A percentile compares a stretch with the other conserved stretches of the same genome.
Evolutionary conservation across 805 yeast species (phyloP).

Genomic region (Yamadazyma paraphyllophila): DNA sequence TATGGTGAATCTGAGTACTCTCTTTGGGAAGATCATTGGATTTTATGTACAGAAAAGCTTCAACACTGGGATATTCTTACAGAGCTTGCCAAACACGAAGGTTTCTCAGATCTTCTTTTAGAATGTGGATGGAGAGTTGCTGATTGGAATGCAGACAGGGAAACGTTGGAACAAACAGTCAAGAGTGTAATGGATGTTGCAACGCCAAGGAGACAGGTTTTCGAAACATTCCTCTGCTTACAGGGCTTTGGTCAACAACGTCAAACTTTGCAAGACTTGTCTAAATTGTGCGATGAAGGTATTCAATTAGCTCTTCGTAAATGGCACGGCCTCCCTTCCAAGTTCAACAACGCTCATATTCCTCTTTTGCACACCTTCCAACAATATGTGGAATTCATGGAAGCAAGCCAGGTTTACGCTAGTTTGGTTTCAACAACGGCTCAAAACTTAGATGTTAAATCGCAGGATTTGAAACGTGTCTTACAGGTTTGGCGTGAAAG

Average conservation of each 20-base stretch:
- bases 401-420: conserved; percentile 91
- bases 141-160: conserved; percentile 95
- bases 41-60: conserved; percentile 90
- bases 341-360: conserved; percentile 77
- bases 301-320: conserved; percentile 87
- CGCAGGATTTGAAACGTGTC: conserved; percentile 92
- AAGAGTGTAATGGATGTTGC: conserved; percentile 98
- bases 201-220: conserved; percentile 93
- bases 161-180: conserved; percentile 90
- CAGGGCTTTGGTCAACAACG: conserved; percentile 93
- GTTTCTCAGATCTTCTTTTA: conserved; percentile 88
- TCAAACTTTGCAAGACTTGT: conserved; percentile 79
- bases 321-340: conserved; percentile 88
- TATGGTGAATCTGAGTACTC: conserved; percentile 94
- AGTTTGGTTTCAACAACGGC: conserved; percentile 87
- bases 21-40: conserved; percentile 99
- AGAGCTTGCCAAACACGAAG: conserved; percentile 96
- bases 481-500: conserved; percentile 98
- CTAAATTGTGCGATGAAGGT: conserved; percentile 91
- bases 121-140: conserved; percentile 99
- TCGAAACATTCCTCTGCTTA: conserved; percentile 88
- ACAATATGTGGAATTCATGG: conserved; percentile 96
- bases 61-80: conserved; percentile 98
- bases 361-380: conserved; percentile 92
- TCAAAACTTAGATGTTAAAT: conserved; percentile 85